phyloP scores from a whole-genome alignment of 2,329 filamentous ascomycete genomes.

The Scedosporium boydii region DNA sequence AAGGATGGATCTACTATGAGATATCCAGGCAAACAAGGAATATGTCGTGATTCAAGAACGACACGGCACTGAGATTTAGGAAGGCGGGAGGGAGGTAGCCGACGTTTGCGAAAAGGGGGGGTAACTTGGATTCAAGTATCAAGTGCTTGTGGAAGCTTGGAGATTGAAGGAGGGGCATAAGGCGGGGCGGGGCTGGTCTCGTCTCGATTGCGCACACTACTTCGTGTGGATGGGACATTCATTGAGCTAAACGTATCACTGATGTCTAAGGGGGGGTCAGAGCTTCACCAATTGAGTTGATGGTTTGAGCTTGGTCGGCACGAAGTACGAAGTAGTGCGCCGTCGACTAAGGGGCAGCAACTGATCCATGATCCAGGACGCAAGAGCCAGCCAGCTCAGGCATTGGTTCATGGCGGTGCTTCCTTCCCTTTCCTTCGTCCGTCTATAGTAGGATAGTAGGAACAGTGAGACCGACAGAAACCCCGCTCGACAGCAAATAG shows the following conservation, averaged over 20 bases:
- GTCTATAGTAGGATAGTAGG: no score
- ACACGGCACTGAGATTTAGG: not conserved
- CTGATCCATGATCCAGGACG: not conserved
- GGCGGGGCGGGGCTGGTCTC: not conserved
- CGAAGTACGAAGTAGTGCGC: not conserved
- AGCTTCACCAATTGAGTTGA: not conserved
- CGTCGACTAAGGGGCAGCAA: not conserved
- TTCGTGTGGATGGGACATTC: not conserved
- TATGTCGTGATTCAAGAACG: not conserved
- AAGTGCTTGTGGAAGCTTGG: not conserved
- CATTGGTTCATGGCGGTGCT: no score
- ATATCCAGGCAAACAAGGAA: not conserved
- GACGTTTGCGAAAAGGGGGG: not conserved
- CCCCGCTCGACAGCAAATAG: no score
- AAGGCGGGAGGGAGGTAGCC: not conserved
- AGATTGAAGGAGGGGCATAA: not conserved
- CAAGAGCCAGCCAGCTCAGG: not conserved
- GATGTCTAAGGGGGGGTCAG: not conserved
- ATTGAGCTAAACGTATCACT: not conserved
- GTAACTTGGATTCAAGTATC: not conserved
- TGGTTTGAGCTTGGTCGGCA: not conserved
- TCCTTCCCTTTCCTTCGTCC: not conserved
- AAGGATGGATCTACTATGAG: not conserved
- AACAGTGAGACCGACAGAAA: no score
- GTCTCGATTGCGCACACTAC: not conserved